phyloP scores from a whole-genome alignment of 768 basidiomycete species.

The Pleurotus sapidus region DNA sequence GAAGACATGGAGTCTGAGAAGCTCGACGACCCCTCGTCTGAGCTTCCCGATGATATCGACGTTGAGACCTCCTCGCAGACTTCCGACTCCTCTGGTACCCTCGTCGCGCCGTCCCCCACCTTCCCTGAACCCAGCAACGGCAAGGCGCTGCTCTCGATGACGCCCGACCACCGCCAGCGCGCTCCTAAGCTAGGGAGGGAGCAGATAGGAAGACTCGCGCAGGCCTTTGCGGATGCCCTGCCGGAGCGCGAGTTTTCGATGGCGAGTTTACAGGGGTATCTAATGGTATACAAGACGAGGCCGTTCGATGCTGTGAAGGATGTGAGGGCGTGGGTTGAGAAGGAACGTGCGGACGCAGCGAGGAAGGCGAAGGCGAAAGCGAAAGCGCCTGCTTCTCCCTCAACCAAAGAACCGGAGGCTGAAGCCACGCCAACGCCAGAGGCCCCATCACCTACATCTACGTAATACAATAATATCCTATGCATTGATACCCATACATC shows the following conservation, averaged over 20 bases:
- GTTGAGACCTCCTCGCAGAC: slow-evolving; percentile 16
- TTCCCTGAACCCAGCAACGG: slow-evolving; percentile 10
- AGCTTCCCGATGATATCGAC: slow-evolving; percentile 18
- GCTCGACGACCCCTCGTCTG: slow-evolving; percentile 20
- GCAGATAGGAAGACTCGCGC: slow-evolving; percentile 46
- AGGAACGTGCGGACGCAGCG: slow-evolving; percentile 26
- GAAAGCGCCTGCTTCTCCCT: background rate
- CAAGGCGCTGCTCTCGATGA: slow-evolving; percentile 9
- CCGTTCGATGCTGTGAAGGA: slow-evolving; percentile 54
- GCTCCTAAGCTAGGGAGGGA: slow-evolving; percentile 37
- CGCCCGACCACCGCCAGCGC: slow-evolving; percentile 28
- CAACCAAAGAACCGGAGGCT: background rate
- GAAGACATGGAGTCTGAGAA: slow-evolving; percentile 19
- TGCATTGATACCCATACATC: background rate
- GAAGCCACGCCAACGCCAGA: slow-evolving; percentile 14
- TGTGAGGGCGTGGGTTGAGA: slow-evolving; percentile 46
- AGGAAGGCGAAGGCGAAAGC: slow-evolving; percentile 3
- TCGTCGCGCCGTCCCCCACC: slow-evolving; percentile 4
- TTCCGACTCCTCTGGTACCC: slow-evolving; percentile 9
- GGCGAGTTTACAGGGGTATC: slow-evolving; percentile 53
- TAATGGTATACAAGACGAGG: slow-evolving; percentile 66
- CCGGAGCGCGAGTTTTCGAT: slow-evolving; percentile 47
- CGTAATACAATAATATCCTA: slow-evolving; percentile 14
- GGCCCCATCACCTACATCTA: slow-evolving; percentile 18
- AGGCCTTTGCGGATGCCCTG: slow-evolving; percentile 51